These are phyloP conservation scores for Lunularia cruciata DNA, from an alignment of 225 moss, liverwort and hornwort species.

Conservation along the genomic window DNA sequence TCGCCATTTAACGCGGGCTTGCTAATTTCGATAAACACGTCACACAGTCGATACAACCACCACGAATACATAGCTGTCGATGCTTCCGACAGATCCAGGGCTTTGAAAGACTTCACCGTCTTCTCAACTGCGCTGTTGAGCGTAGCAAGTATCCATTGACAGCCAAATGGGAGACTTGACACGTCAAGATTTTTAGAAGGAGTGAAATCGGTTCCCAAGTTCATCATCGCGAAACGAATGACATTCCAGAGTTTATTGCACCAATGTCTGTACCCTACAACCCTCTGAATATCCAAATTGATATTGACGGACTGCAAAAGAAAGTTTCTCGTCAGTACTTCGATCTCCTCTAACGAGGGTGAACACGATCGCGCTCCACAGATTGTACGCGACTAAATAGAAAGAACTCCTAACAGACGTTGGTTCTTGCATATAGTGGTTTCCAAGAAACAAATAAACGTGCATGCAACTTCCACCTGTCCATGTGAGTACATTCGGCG, in stretches of 20 bases:
- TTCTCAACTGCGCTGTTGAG: constrained; percentile 64
- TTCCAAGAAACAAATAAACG: too few relatives aligned
- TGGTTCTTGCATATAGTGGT: too few relatives aligned
- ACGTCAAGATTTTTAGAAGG: constrained; percentile 58
- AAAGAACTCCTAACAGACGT: too few relatives aligned
- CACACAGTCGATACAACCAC: constrained; percentile 94
- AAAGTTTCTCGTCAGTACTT: constrained; percentile 2
- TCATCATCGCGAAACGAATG: constrained; percentile 90
- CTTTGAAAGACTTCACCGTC: constrained; percentile 63
- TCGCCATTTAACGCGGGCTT: constrained; percentile 73
- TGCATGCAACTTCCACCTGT: too few relatives aligned
- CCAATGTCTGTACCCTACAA: constrained; percentile 92
- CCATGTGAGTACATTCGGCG: too few relatives aligned
- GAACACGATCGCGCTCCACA: too few relatives aligned
- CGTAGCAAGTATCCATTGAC: constrained; percentile 78
- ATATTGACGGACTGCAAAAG: constrained; percentile 76
- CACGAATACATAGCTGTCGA: constrained; percentile 78
- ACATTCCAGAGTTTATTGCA: constrained; percentile 98
- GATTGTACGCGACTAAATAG: too few relatives aligned
- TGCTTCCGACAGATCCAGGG: constrained; percentile 64
- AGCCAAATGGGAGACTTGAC: constrained; percentile 65
- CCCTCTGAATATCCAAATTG: constrained; percentile 86
- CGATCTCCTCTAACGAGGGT: too few relatives aligned
- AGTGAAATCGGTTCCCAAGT: constrained; percentile 71
- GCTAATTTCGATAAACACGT: constrained; percentile 88